Conservation (phyloP, 495 filamentous ascomycete species). For the Aspergillus carlsbadensis region DNA sequence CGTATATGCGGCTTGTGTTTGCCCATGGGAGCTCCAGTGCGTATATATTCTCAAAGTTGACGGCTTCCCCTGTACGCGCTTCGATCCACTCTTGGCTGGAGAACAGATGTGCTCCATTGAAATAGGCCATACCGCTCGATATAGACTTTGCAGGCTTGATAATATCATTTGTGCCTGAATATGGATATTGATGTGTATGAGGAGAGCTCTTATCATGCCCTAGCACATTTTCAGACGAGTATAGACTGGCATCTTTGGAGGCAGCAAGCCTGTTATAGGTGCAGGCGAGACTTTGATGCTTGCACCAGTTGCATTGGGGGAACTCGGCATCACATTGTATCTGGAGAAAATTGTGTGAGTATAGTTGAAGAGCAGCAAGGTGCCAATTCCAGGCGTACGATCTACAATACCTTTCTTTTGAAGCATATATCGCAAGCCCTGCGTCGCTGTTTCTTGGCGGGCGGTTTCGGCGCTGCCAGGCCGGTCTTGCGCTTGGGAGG, state of each 20-base stretch:
- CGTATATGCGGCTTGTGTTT: not conserved
- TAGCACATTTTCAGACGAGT: not conserved
- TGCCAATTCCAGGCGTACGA: too few relatives aligned
- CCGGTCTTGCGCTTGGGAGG: not conserved
- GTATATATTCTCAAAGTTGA: conserved; percentile 13
- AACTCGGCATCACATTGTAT: conserved; percentile 19
- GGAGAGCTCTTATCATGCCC: not conserved
- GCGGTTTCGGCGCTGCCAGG: not conserved
- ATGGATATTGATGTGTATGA: too few relatives aligned
- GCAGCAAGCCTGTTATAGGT: conserved; percentile 17
- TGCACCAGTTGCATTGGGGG: conserved; percentile 22
- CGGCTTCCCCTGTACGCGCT: conserved; percentile 8
- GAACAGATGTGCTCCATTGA: conserved; percentile 1
- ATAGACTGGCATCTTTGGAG: not conserved
- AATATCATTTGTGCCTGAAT: too few relatives aligned
- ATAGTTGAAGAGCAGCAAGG: not conserved
- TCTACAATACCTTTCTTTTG: conserved; percentile 17
- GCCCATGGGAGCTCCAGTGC: conserved; percentile 5
- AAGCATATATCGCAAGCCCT: conserved; percentile 18
- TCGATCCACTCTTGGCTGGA: conserved; percentile 17
- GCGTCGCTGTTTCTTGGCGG: not conserved
- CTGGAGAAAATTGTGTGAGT: conserved; percentile 7
- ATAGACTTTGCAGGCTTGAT: too few relatives aligned
- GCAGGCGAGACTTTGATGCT: conserved; percentile 21
- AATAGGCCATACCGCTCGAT: not conserved